Percentiles rank a stretch among this genome's conserved stretches.
phyloP scores from a whole-genome alignment of 495 filamentous ascomycete species.

The Neurospora cerealis region DNA sequence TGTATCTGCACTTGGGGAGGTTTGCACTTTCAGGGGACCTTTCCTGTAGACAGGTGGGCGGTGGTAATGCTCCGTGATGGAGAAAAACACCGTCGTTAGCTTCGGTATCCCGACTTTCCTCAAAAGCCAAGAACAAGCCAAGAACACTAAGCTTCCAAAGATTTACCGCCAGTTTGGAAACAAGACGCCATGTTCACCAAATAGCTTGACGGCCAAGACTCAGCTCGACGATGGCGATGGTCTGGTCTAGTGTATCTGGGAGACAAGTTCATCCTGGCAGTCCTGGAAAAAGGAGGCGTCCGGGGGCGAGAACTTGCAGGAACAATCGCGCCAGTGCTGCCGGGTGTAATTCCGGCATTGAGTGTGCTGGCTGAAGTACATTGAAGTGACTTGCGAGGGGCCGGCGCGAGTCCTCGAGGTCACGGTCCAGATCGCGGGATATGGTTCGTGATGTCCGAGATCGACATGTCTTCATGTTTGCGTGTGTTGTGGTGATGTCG shows the following conservation, averaged over 20 bases:
- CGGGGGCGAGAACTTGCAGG: not conserved
- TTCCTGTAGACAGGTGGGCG: too few species aligned
- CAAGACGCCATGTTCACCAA: not conserved
- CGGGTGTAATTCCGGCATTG: not conserved
- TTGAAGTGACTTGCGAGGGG: not conserved
- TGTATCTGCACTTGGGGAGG: too few species aligned
- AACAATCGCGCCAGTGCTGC: not conserved
- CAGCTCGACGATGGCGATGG: not conserved
- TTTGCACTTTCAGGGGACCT: too few species aligned
- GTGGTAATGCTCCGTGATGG: too few species aligned
- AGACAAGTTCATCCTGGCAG: not conserved
- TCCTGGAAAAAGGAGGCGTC: not conserved
- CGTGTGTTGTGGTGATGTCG: not conserved
- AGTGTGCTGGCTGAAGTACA: not conserved
- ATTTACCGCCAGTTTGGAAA: not conserved
- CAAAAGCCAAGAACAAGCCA: not conserved
- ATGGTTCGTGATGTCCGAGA: not conserved
- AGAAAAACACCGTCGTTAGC: not conserved
- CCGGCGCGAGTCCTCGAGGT: not conserved
- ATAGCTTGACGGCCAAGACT: not conserved
- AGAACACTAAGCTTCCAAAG: not conserved
- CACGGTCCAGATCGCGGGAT: not conserved
- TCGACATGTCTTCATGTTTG: not conserved
- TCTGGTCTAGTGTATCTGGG: not conserved
- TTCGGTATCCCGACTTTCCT: not conserved